Conservation (phyloP, 192 early-diverging fungal species). For the Umbelopsis sp. region DNA sequence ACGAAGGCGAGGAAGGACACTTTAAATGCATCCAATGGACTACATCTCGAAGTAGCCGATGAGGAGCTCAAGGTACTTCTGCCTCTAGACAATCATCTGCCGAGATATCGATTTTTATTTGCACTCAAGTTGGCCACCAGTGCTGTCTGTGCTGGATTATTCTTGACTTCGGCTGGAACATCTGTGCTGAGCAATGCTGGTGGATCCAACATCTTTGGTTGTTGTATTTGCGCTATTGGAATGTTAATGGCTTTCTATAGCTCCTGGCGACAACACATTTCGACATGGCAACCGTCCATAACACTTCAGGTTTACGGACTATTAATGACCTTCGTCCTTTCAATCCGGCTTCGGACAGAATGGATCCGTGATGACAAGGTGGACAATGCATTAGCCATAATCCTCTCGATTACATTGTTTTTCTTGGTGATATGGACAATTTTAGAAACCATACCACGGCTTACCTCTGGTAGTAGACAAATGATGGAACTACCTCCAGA, state of each 20-base stretch:
- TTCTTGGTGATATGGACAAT: constrained; percentile 21
- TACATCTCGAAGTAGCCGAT: too few relatives aligned
- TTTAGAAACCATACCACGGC: constrained; percentile 35
- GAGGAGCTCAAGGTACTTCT: neutral
- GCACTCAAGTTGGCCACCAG: neutral
- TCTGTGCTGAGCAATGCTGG: constrained; percentile 9
- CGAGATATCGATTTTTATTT: neutral
- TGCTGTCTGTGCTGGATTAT: neutral
- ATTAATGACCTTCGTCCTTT: neutral
- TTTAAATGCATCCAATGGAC: neutral
- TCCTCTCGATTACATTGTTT: constrained; percentile 24
- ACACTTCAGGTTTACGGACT: neutral
- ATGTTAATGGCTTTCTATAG: neutral
- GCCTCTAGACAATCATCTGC: neutral
- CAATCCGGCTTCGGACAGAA: constrained; percentile 3
- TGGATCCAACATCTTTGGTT: constrained; percentile 18
- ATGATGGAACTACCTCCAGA: constrained; percentile 21
- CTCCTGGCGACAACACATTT: constrained; percentile 13
- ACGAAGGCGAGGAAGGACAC: neutral
- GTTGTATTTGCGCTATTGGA: neutral
- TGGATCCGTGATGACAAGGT: neutral
- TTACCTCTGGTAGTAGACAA: constrained; percentile 20
- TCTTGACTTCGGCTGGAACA: neutral
- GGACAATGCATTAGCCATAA: constrained; percentile 24
- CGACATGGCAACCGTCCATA: constrained; percentile 8